Conservation (phyloP, 352 stramenopile species). For the Phytophthora idaei region DNA sequence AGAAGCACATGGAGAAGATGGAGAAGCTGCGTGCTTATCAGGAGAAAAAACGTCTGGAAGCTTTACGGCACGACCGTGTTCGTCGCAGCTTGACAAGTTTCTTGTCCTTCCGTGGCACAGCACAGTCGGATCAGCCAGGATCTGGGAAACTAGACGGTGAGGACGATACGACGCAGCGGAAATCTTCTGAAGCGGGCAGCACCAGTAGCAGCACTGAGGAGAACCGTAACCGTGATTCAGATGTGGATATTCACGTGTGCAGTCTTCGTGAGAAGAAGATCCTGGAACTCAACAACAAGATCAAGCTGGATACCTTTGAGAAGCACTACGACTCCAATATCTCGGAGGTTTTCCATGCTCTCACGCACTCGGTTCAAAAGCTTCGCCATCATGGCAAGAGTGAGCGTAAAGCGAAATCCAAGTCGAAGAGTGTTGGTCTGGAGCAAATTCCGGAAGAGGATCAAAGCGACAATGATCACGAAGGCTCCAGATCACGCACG, state of each 20-base stretch:
- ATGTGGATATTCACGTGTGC: constrained; percentile 40
- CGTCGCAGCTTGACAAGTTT: constrained; percentile 44
- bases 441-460: constrained; percentile 37
- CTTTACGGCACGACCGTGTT: constrained; percentile 36
- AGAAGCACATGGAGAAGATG: constrained; percentile 62
- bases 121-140: constrained; percentile 5
- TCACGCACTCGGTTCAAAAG: constrained; percentile 45
- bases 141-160: constrained; percentile 16
- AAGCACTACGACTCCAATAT: constrained; percentile 73
- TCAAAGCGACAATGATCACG: constrained; percentile 23
- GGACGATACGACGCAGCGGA: constrained; percentile 13
- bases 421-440: constrained; percentile 13
- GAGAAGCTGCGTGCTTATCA: constrained; percentile 61
- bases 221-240: constrained; percentile 10
- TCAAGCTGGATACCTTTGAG: constrained; percentile 56
- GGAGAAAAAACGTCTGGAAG: constrained; percentile 53
- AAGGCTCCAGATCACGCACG: constrained; percentile 17
- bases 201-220: constrained; percentile 31
- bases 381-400: constrained; percentile 32
- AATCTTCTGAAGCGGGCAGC: constrained; percentile 23
- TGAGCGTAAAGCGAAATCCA: constrained; percentile 17
- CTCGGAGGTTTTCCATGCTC: constrained; percentile 56
- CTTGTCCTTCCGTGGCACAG: constrained; percentile 32
- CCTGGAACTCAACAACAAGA: constrained; percentile 54
- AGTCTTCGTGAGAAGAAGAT: constrained; percentile 65